These are phyloP conservation scores for Glaciozyma martinii DNA, from an alignment of 768 basidiomycete species.

Conservation along the genomic window DNA sequence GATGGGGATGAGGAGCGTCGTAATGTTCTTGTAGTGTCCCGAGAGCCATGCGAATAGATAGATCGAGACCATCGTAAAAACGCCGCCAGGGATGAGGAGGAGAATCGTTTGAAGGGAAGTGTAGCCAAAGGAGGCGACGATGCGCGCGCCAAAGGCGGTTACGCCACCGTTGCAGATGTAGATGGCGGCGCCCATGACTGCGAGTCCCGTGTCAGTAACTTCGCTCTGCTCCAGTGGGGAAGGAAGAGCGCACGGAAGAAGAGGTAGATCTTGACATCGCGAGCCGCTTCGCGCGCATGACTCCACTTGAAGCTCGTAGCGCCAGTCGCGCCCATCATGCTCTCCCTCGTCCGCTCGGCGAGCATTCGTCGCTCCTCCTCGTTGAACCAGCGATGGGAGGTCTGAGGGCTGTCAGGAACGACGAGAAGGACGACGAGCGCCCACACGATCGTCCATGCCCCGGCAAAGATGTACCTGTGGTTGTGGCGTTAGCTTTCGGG, in stretches of 20 bases:
- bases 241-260: conserved; percentile 26
- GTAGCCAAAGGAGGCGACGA: conserved; percentile 38
- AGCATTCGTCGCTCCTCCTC: conserved; percentile 35
- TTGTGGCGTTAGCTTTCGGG: conserved; percentile 12
- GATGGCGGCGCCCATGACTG: conserved; percentile 36
- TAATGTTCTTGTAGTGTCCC: conserved; percentile 33
- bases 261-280: conserved; percentile 39
- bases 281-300: conserved; percentile 38
- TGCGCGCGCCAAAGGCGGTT: conserved; percentile 40
- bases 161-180: conserved; percentile 31
- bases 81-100: conserved; percentile 39
- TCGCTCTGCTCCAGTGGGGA: neutral
- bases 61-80: conserved; percentile 38
- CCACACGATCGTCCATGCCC: conserved; percentile 39
- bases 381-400: conserved; percentile 37
- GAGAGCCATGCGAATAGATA: conserved; percentile 38
- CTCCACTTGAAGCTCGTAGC: conserved; percentile 27
- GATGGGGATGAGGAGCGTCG: conserved; percentile 36
- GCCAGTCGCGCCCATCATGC: conserved; percentile 16
- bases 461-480: conserved; percentile 36
- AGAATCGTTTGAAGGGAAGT: neutral
- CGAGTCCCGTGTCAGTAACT: neutral
- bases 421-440: conserved; percentile 36
- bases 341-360: conserved; percentile 32
- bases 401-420: conserved; percentile 38